Percentiles rank a stretch among this genome's conserved stretches.
Conservation (phyloP, 805 yeast species). For the Candida parachauliodes region DNA sequence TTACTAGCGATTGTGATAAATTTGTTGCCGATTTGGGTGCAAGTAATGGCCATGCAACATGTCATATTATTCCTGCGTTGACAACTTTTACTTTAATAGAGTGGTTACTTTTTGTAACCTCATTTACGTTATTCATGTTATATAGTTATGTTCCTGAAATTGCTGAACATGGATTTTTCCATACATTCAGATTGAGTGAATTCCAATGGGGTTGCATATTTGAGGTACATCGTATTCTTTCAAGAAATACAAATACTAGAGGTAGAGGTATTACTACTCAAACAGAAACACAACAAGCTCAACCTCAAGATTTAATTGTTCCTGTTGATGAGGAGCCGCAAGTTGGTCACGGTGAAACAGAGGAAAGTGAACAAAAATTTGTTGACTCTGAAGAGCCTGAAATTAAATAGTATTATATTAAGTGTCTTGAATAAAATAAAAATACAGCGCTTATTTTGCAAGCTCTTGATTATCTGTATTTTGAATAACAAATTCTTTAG, state of each 20-base stretch:
- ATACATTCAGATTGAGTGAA: constrained; percentile 1
- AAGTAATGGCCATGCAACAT: not conserved
- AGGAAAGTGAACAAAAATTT: constrained; percentile 4
- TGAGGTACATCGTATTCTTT: constrained; percentile 1
- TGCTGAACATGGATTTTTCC: constrained; percentile 4
- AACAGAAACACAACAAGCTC: not conserved
- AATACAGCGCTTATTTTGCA: not conserved
- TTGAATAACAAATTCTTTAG: too few species aligned
- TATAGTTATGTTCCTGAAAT: constrained; percentile 9
- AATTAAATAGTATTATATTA: not conserved
- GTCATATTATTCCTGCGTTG: constrained; percentile 7
- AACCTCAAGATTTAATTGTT: not conserved
- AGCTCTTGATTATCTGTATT: not conserved
- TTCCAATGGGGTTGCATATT: constrained; percentile 9
- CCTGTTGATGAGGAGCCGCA: constrained; percentile 8
- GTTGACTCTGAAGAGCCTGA: constrained; percentile 7
- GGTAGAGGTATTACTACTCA: not conserved
- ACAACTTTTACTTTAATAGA: constrained; percentile 10
- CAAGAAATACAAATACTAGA: not conserved
- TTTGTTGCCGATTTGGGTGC: constrained; percentile 1
- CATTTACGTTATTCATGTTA: constrained; percentile 6
- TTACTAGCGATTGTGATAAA: constrained; percentile 3
- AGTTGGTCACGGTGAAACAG: constrained; percentile 6
- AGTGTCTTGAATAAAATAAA: not conserved
- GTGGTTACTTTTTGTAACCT: constrained; percentile 10